Evolutionary conservation across 345 rosid genomes (phyloP), one percentile per base, ranked within the genome.

Genomic region (Combretum micranthum): DNA sequence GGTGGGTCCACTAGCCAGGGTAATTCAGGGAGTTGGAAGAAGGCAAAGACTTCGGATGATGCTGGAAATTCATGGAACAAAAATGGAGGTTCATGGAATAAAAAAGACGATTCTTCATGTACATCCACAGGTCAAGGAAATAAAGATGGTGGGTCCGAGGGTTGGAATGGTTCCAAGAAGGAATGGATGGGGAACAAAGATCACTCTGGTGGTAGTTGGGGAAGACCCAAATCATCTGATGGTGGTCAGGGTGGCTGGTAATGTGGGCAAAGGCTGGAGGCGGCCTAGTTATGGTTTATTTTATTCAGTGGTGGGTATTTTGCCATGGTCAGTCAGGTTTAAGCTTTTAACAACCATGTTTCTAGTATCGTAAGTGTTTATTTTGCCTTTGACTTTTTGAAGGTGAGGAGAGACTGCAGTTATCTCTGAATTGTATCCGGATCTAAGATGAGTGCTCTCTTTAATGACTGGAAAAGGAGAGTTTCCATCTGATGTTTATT

Each of bases 111-210:
- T 32, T 32, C 39, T 25, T 25, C 5, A 25, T 25, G 26, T 25
- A 25, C 26, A 2, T 25, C 26, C 39, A 4, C 56, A 55, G 62
- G 56, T 49, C 56, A 53, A 50, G 63, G 15, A 51, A 69, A 44
- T 50, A 57, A 47, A 49, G 63, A 52, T 16, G 62, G 63, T 20
- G 56, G 69, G 42, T 48, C 42, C 45, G 47, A 54, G 60, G 52
- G 68, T 57, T 67, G 73, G 75, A 70, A 61, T 44, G 72, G 69
- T 22, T 50, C 54, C 64, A 55, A 51, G 17, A 47, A 52, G 21
- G 63, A 50, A 48, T 46, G 52, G 47, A 49, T 45, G 2, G 50
- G 57, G 60, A 63, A 44, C 20, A 39, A 45, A 47, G 13, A 43
- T 43, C 10, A 32, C 54, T 8, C 13, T 22, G 20, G 65, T 15